Evolutionary conservation across 2,329 filamentous ascomycete genomes (phyloP).

Genomic region (Ophiostoma ulmi): DNA sequence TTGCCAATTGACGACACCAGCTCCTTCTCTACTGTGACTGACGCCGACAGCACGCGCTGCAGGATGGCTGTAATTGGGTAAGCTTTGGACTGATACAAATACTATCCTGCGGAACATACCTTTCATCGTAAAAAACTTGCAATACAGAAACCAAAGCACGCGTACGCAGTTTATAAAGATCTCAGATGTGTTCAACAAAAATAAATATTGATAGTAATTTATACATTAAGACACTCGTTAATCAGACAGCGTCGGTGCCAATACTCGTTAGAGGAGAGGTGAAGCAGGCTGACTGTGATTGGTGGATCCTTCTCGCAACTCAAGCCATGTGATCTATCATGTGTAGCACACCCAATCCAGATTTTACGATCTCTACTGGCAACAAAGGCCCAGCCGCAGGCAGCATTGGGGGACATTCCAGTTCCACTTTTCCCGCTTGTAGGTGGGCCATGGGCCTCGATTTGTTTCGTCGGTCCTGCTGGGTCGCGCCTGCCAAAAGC

Average conservation of each 20-base stretch:
- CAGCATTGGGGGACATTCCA: conserved; percentile 12
- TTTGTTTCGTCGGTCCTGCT: conserved; percentile 22
- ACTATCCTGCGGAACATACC: not conserved
- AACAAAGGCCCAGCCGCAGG: conserved; percentile 11
- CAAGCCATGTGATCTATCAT: not conserved
- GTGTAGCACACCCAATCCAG: not conserved
- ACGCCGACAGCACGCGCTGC: conserved; percentile 90
- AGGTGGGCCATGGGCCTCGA: conserved; percentile 14
- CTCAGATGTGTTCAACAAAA: not conserved
- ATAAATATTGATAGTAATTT: too few relatives aligned
- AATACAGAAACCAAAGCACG: too few relatives aligned
- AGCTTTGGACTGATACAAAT: not conserved
- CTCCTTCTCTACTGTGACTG: conserved; percentile 88
- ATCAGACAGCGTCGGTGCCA: too few relatives aligned
- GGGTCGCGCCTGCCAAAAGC: conserved; percentile 23
- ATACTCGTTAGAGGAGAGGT: not conserved
- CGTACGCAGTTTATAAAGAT: not conserved
- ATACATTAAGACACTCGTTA: too few relatives aligned
- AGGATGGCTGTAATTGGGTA: conserved; percentile 62
- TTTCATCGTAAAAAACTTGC: not conserved
- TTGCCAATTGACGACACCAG: conserved; percentile 86
- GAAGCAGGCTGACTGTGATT: not conserved
- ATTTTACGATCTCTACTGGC: not conserved
- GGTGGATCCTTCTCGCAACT: not conserved
- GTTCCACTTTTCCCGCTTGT: conserved; percentile 21